Conservation (phyloP, 2,329 filamentous ascomycete species). For the Penicillium sp. region DNA sequence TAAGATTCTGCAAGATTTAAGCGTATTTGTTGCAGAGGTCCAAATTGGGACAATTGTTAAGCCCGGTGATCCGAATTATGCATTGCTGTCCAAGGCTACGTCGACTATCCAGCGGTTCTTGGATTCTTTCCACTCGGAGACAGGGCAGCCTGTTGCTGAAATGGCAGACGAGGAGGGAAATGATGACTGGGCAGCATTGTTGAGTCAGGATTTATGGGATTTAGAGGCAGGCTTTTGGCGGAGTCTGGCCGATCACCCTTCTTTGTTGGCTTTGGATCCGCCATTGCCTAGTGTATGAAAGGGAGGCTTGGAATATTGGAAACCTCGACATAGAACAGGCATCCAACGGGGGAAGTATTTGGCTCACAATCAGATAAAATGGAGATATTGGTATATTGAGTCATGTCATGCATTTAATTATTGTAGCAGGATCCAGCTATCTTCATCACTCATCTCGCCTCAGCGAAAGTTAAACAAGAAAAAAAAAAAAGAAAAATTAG, state of each 20-base stretch:
- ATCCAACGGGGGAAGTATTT: no score
- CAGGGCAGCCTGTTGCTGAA: conserved; percentile 6
- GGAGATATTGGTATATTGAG: not conserved
- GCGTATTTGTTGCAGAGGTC: conserved; percentile 30
- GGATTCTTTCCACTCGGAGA: conserved; percentile 23
- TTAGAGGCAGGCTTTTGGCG: conserved; percentile 29
- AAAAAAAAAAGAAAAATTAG: conserved; percentile 8
- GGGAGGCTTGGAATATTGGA: not conserved
- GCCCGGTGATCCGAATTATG: conserved; percentile 25
- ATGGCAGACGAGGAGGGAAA: conserved; percentile 10
- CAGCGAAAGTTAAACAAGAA: conserved; percentile 8
- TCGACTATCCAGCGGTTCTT: conserved; percentile 27
- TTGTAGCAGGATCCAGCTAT: not conserved
- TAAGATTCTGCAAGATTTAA: conserved; percentile 25
- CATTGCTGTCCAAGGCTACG: conserved; percentile 24
- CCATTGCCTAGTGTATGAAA: conserved; percentile 18
- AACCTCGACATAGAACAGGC: not conserved
- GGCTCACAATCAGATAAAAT: no score
- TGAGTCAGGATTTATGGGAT: conserved; percentile 27
- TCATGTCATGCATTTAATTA: not conserved
- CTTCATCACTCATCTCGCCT: conserved; percentile 1
- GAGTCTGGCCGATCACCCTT: conserved; percentile 28
- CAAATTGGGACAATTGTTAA: conserved; percentile 25
- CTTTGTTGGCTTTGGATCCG: conserved; percentile 21
- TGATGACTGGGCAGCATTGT: conserved; percentile 23